Evolutionary conservation across 164 flowering plant genomes (phyloP), one percentile per base, ranked within the genome.

Genomic region (Echeveria elegans): DNA sequence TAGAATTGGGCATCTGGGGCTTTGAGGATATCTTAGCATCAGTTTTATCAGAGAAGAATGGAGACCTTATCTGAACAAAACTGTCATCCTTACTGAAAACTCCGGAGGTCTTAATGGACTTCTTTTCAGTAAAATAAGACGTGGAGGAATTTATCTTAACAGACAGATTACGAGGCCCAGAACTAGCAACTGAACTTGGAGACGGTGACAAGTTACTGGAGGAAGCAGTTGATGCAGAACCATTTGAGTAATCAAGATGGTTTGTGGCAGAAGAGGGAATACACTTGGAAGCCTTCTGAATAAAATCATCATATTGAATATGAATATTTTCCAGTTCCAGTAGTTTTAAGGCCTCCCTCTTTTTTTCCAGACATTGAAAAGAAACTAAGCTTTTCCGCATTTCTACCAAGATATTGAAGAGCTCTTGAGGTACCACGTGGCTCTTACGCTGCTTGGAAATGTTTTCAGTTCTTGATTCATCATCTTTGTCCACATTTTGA

Each of bases 401-500:
- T 71, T 82, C 81, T 19, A 68, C 74, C 31, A 80, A 59, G 34
- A 82, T 65, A 28, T 37, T 38, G 76, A 82, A 82, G 16, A 81
- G 69, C 76, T 81, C 84, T 9, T 73, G 70, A 6, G 84, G 80
- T 0, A 83, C 83, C 4, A 66, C 74, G 6, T 26, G 70, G 37
- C 67, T 43, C 56, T 71, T 80, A 26, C 43, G 67, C 24, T 73
- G 79, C 69, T 66, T 70, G 18, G 65, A 66, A 63, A 83, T 77
- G 53, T 74, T 66, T n/a, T 88, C 95, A 2, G 85, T 38, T 40
- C 79, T 77, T 6, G 72, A 66, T 9, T 84, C 82, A 47, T 83
- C 89, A 45, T 90, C 97, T 59, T 79, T 82, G 19, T 87, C 95
- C 1, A 83, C 86, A 52, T 82, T 85, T 43, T 43, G 72, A 21